Evolutionary conservation across 495 filamentous ascomycete genomes (phyloP), one percentile per base, ranked within the genome.

Genomic region (Talaromyces stipitatus): DNA sequence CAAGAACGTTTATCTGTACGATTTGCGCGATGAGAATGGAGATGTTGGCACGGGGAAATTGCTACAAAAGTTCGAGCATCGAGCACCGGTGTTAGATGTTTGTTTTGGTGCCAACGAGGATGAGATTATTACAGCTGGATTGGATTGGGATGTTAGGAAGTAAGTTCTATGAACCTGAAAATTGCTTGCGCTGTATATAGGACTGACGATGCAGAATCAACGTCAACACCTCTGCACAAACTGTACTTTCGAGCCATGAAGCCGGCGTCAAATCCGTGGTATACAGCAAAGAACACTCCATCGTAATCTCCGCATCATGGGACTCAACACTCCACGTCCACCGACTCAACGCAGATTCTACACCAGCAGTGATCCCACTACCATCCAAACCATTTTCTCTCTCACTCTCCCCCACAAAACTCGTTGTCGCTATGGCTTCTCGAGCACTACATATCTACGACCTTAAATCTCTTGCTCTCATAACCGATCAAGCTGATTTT

Each of bases 361-460:
- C 73, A 32, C 80, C 79, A 5, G 76, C 85, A 47, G 80, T 72
- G 48, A 79, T 95, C 57, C 74, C 74, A 1, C 85, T 92, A 55
- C 89, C 86, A 7, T 85, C 83, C 45, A 98, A 94, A 72, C 89
- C 88, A 20, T 95, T 95, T 75, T 91, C 91, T 18, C 70, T 97
- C 43, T 89, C 90, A 16, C 80, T 89, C 47, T 86, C 85, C 48
- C 74, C 88, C 14, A 87, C 89, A 28, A 95, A 91, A 62, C 79
- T 96, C 9, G 89, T 98, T 52, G 89, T 97, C 36, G 92, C 91
- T 54, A 97, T 97, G 92, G 88, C 92, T n/a, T 88, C 86, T 36
- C 89, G 94, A 43, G 80, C 88, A 0, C 77, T 96, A 45, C 83
- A 94, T 76, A 95, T 98, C 72, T 97, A 97, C 80, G 89, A 96